Evolutionary conservation across 306 rosid species (phyloP).

Genomic region (Citrullus mucosospermus): DNA sequence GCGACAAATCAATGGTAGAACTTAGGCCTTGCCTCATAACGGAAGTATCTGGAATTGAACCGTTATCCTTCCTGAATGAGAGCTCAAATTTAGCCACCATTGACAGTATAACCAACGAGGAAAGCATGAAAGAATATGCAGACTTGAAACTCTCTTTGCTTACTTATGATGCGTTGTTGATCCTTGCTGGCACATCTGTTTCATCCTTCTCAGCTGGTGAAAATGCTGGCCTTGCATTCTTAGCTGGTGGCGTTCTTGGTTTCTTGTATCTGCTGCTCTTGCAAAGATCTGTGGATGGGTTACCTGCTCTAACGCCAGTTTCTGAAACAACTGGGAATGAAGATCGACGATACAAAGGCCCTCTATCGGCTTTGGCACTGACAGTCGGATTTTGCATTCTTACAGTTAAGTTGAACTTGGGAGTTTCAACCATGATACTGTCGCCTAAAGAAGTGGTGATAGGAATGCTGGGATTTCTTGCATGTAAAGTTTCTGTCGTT

Average conservation of each 20-base stretch:
- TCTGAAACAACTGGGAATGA: background rate
- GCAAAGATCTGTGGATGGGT: constrained; percentile 78
- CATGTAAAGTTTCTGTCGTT: constrained; percentile 62
- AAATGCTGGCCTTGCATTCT: constrained; percentile 46
- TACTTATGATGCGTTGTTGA: constrained; percentile 61
- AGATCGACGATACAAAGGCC: constrained; percentile 11
- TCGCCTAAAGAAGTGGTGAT: constrained; percentile 51
- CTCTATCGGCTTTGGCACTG: constrained; percentile 43
- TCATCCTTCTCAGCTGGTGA: constrained; percentile 44
- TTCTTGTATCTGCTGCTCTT: constrained; percentile 72
- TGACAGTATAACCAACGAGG: constrained; percentile 37
- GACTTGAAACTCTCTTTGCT: constrained; percentile 73
- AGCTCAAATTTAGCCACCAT: constrained; percentile 9
- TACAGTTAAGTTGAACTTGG: constrained; percentile 32
- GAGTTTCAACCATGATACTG: constrained; percentile 30
- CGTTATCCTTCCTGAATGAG: constrained; percentile 20
- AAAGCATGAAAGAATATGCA: constrained; percentile 70
- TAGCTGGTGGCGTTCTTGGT: constrained; percentile 66
- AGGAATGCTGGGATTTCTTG: constrained; percentile 81
- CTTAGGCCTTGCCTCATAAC: constrained; percentile 47
- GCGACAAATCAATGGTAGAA: constrained; percentile 53
- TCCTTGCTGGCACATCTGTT: constrained; percentile 38
- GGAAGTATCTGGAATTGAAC: constrained; percentile 34
- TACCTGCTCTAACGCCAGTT: constrained; percentile 23
- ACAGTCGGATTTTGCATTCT: constrained; percentile 35